A percentile compares a stretch with the other conserved stretches of the same genome.
Conservation (phyloP, 1,139 yeast genomes). For the Diutina siamensis region DNA sequence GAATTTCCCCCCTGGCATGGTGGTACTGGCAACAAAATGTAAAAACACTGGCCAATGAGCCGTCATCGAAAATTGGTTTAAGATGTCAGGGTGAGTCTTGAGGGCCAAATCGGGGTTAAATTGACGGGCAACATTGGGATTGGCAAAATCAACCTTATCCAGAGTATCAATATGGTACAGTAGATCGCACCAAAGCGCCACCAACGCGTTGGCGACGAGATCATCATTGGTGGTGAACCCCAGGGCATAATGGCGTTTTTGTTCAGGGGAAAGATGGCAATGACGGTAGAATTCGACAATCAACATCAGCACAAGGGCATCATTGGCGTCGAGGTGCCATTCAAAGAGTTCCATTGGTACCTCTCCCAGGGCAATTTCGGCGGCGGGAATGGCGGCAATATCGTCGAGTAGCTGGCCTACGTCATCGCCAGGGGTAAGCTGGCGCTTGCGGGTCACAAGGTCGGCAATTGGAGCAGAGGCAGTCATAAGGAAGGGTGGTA, state of each 20-base stretch:
- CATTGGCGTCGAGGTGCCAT: not conserved
- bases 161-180: not conserved
- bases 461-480: not conserved
- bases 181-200: slow-evolving; percentile 1
- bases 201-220: not conserved
- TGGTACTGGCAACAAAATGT: not conserved
- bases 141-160: slow-evolving; percentile 1
- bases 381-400: not conserved
- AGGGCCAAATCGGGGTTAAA: slow-evolving; percentile 3
- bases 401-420: not conserved
- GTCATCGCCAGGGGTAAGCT: not conserved
- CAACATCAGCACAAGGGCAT: not conserved
- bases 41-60: slow-evolving; percentile 4
- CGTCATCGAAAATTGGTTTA: not conserved
- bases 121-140: slow-evolving; percentile 4
- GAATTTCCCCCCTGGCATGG: slow-evolving; percentile 2
- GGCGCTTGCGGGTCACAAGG: not conserved
- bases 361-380: not conserved
- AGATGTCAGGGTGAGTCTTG: not conserved
- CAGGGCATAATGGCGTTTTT: not conserved
- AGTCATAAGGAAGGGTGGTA: not conserved
- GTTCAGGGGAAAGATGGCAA: not conserved
- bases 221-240: not conserved
- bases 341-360: not conserved
- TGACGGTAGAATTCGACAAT: not conserved